A percentile compares a stretch with the other conserved stretches of the same genome.
These are phyloP conservation scores for Helichrysum umbraculigerum DNA, from an alignment of 129 eudicot species.

Conservation along the genomic window DNA sequence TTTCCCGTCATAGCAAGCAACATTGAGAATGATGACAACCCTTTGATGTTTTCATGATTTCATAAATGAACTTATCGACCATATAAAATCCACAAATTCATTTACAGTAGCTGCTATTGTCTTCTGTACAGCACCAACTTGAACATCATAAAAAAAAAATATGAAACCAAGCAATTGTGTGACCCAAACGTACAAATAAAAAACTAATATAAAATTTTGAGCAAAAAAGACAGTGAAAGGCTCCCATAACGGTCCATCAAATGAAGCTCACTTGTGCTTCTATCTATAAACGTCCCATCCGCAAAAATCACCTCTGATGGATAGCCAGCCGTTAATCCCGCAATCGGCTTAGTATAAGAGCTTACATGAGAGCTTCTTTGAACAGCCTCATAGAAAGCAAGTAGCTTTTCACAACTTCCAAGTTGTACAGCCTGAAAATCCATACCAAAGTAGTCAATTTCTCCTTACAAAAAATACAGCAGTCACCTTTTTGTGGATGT, in stretches of 20 bases:
- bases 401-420: conserved; percentile 75
- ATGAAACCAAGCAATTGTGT: too few relatives aligned
- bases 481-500: neutral
- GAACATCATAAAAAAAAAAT: too few relatives aligned
- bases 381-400: conserved; percentile 96
- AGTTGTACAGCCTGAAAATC: conserved; percentile 79
- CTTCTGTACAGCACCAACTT: too few relatives aligned
- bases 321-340: conserved; percentile 90
- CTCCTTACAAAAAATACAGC: neutral
- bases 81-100: too few relatives aligned
- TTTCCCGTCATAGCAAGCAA: too few relatives aligned
- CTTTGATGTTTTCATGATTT: too few relatives aligned
- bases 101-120: too few relatives aligned
- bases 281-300: conserved; percentile 94
- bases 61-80: too few relatives aligned
- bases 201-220: too few relatives aligned
- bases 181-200: too few relatives aligned
- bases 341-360: conserved; percentile 79
- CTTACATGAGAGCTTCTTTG: conserved; percentile 96
- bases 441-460: conserved; percentile 7
- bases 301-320: conserved; percentile 99
- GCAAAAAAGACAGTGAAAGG: conserved; percentile 59
- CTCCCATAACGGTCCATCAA: conserved; percentile 94
- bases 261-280: conserved; percentile 98
- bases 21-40: too few relatives aligned